phyloP scores from a whole-genome alignment of 768 basidiomycete genomes.

The Xerocomellus intermedius region DNA sequence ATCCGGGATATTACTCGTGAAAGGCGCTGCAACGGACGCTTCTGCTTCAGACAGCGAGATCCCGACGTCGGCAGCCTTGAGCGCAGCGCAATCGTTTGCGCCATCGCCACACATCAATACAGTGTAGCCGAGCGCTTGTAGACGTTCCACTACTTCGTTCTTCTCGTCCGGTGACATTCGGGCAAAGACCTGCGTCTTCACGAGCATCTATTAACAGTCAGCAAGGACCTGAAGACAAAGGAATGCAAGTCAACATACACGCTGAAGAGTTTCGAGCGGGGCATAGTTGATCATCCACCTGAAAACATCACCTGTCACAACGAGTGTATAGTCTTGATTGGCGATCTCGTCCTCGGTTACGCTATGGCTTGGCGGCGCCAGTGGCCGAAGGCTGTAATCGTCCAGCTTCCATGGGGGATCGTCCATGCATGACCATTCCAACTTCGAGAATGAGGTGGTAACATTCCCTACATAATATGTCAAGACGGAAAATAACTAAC shows the following conservation, averaged over 20 bases:
- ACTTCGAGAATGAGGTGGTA: conserved; percentile 50
- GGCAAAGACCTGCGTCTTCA: conserved; percentile 94
- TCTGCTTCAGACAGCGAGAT: conserved; percentile 97
- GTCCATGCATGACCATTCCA: conserved; percentile 94
- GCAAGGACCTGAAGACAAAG: neutral
- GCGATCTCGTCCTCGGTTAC: conserved; percentile 70
- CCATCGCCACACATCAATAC: conserved; percentile 99
- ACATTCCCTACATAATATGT: conserved; percentile 47
- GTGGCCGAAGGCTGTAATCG: conserved; percentile 81
- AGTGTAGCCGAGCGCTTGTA: conserved; percentile 91
- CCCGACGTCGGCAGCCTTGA: conserved; percentile 98
- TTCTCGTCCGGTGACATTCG: conserved; percentile 99
- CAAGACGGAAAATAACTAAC: neutral
- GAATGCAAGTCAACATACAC: conserved; percentile 44
- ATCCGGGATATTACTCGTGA: conserved; percentile 91
- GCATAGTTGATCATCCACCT: conserved; percentile 98
- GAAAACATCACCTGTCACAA: conserved; percentile 93
- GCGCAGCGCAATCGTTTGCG: conserved; percentile 96
- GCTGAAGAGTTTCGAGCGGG: conserved; percentile 88
- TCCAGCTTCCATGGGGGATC: conserved; percentile 84
- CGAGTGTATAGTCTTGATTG: conserved; percentile 87
- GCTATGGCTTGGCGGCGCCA: conserved; percentile 66
- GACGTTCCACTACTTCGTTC: conserved; percentile 93
- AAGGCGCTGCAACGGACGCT: conserved; percentile 97
- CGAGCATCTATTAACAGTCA: conserved; percentile 75